A percentile compares a stretch with the other conserved stretches of the same genome.
Evolutionary conservation across 2,329 filamentous ascomycete species (phyloP).

Genomic region (Lachnellula willkommii): DNA sequence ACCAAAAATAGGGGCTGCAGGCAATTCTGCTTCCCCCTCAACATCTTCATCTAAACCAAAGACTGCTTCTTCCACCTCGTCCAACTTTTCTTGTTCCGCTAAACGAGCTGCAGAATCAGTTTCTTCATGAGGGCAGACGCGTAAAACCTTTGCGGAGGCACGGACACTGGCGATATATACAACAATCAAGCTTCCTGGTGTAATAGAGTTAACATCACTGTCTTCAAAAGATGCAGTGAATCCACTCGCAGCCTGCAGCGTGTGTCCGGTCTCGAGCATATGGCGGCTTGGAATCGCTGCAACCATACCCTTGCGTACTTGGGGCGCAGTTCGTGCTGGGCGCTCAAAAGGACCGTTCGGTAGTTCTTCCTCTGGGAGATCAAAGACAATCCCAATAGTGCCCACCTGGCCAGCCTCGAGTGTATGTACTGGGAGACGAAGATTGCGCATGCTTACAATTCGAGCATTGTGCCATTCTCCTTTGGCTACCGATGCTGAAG

Average conservation of each 20-base stretch:
- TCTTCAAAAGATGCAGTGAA: conserved; percentile 68
- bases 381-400: conserved; percentile 74
- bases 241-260: conserved; percentile 60
- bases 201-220: conserved; percentile 56
- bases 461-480: conserved; percentile 75
- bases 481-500: conserved; percentile 47
- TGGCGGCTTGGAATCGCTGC: conserved; percentile 58
- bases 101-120: conserved; percentile 15
- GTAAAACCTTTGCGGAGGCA: conserved; percentile 69
- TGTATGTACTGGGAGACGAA: conserved; percentile 74
- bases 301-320: conserved; percentile 76
- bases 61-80: conserved; percentile 40
- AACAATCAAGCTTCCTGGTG: conserved; percentile 65
- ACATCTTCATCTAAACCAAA: conserved; percentile 50
- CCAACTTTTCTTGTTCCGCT: conserved; percentile 2
- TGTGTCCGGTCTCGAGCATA: conserved; percentile 50
- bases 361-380: conserved; percentile 34
- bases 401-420: conserved; percentile 80
- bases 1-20: conserved; percentile 33
- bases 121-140: conserved; percentile 34
- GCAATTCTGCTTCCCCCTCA: conserved; percentile 23
- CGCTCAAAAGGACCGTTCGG: conserved; percentile 30
- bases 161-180: conserved; percentile 85
- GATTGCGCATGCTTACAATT: conserved; percentile 80
- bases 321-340: conserved; percentile 33